These are phyloP conservation scores for Citrus inodora DNA, from an alignment of 345 rosid species.

Conservation along the genomic window DNA sequence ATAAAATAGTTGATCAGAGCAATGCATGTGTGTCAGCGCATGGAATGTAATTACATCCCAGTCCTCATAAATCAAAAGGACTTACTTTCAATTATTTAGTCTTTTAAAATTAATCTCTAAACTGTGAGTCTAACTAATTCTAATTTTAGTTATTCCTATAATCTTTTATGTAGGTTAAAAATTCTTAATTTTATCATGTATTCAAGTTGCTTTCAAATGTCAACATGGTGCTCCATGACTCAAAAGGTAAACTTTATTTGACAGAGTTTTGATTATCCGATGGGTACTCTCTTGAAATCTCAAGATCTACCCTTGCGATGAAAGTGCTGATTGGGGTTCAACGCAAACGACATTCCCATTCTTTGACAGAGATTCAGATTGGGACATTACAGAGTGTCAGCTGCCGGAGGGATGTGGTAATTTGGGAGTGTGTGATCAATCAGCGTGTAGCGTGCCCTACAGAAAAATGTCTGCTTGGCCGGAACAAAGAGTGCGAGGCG, in stretches of 20 bases:
- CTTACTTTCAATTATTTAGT: no score
- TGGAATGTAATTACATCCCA: no score
- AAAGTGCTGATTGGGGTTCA: constrained; percentile 23
- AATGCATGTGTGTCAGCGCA: no score
- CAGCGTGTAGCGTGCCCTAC: constrained; percentile 51
- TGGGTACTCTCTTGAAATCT: constrained; percentile 54
- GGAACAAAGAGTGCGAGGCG: constrained; percentile 36
- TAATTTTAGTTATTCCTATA: no score
- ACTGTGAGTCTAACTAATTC: no score
- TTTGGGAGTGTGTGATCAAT: constrained; percentile 30
- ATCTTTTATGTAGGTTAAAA: no score
- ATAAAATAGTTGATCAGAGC: no score
- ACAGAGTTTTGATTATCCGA: constrained; percentile 62
- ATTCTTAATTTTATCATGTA: no score
- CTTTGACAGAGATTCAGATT: constrained; percentile 19
- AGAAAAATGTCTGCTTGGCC: constrained; percentile 23
- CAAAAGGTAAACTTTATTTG: constrained; percentile 36
- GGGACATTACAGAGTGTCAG: constrained; percentile 33
- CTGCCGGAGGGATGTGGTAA: constrained; percentile 37
- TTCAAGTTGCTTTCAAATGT: constrained; percentile 47
- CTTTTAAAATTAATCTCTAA: no score
- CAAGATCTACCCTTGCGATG: constrained; percentile 29
- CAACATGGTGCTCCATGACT: constrained; percentile 50
- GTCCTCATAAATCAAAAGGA: no score
- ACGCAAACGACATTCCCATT: constrained; percentile 41